Conservation (phyloP, 352 stramenopile species). For the Pythium coloratum region DNA sequence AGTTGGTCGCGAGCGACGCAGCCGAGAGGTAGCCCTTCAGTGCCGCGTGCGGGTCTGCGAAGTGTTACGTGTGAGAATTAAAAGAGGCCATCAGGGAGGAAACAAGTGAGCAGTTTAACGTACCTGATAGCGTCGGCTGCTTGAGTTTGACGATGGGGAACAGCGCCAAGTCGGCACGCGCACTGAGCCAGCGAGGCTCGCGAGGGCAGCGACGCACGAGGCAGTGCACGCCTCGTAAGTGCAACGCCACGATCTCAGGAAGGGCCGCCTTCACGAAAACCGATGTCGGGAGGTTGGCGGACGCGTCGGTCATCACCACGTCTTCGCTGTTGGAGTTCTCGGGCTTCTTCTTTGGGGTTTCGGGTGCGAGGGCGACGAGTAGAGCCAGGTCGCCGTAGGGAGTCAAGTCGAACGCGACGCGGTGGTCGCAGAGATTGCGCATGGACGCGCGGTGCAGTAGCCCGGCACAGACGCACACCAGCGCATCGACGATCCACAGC, state of each 20-base stretch:
- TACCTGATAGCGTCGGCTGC: constrained; percentile 57
- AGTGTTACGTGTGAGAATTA: not conserved
- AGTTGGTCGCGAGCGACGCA: constrained; percentile 79
- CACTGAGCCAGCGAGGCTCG: constrained; percentile 81
- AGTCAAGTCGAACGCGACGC: constrained; percentile 78
- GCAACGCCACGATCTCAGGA: constrained; percentile 59
- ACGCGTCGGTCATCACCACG: constrained; percentile 9
- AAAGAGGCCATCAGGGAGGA: not conserved
- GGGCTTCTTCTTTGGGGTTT: constrained; percentile 34
- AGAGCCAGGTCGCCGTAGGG: constrained; percentile 81
- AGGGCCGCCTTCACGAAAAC: constrained; percentile 58
- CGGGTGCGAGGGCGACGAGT: constrained; percentile 66
- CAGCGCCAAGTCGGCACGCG: constrained; percentile 61
- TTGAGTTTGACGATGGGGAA: constrained; percentile 76
- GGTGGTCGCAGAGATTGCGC: constrained; percentile 75
- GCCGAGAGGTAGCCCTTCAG: constrained; percentile 75
- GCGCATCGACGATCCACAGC: constrained; percentile 65
- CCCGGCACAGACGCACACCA: constrained; percentile 66
- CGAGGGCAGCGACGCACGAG: constrained; percentile 60
- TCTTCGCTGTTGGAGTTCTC: constrained; percentile 28
- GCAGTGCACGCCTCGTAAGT: constrained; percentile 46
- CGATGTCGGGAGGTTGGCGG: constrained; percentile 37
- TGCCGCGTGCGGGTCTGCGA: constrained; percentile 65
- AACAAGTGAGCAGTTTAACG: not conserved
- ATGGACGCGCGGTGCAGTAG: constrained; percentile 72